Base-by-base conservation (phyloP, 202 grass and related monocot genomes). In the Schoenoplectus tabernaemontani region DNA sequence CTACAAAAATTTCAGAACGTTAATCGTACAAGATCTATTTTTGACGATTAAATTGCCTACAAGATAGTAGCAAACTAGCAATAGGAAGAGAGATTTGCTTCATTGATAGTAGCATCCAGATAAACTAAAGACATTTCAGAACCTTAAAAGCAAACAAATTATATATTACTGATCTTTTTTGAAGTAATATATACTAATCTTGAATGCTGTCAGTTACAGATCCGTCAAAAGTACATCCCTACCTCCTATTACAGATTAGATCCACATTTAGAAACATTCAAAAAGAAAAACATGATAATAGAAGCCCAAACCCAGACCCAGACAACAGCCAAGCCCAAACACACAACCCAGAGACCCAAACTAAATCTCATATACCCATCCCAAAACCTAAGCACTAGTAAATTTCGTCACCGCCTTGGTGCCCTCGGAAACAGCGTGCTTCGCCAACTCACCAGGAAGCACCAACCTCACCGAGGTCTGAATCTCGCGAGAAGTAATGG, bases 371-470 rank as follows among this genome's bases (percentile, higher is more conserved):
- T n/a, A n/a, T n/a, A n/a, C n/a, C n/a, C n/a, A n/a, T n/a, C n/a
- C n/a, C n/a, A n/a, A 9, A 62, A 28, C 12, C 79, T 91, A 89
- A 76, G 90, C 80, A 4, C 86, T 88, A 3, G 86, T 91, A 56
- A 86, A 88, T 58, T 91, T 91, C 5, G 89, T 91, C 17, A 91
- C 84, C 0, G 86, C 89, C 83, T 91, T 91, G 69, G 89, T 91
- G 57, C 89, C 89, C 81, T 91, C 86, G 0, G 89, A 91, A 42
- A 91, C 86, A 39, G 86, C 85, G 46, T 91, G 89, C 86, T 91
- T 88, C 32, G 89, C 89, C 19, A 91, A 78, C 54, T 91, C 89
- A 28, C 84, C 84, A 0, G 86, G 89, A 20, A 91, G 86, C 17
- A 91, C 86, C 39, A 88, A 84, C 19, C 84, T 82, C 0, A 91